Base-by-base conservation (phyloP, 441 rosid species). In the Euphorbia schlechtendalii region DNA sequence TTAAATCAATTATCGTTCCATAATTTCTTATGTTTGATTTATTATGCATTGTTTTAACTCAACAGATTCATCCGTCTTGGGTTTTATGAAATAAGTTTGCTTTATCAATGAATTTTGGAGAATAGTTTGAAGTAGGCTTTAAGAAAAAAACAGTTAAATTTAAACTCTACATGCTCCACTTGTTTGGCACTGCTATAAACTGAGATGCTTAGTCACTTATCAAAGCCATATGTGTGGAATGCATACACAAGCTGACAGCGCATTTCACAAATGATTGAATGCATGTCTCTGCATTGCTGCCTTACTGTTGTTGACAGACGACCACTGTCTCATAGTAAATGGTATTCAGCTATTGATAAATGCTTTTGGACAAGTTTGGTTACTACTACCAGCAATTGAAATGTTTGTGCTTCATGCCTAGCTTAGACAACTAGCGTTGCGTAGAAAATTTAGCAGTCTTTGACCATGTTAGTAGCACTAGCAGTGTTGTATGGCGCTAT, bases 341-440 rank as follows among this genome's bases (percentile, higher is more conserved):
- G 45, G 13, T 9, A 40, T 12, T 59, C 56, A 13, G 66, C 21
- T 57, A 43, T 61, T 58, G 45, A 72, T 58, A 34, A 67, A 20
- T 58, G 38, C 61, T 46, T 68, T 43, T 28, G 30, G 8, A 24
- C 13, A 4, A 8, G 10, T 41, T 40, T 48, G 54, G 28, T 55
- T 51, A 11, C 21, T 41, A 18, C 27, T 53, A 8, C n/a, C n/a
- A 49, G 13, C 46, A 36, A 64, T 52, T 36, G 27, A 21, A 32
- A 10, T 52, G n/a, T 14, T 48, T 18, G 46, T 56, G 18, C 55
- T 66, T 13, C 5, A n/a, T 6, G 30, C 28, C 43, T 34, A 52
- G 20, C 40, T 18, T 28, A 48, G 43, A 32, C 43, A 62, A 62
- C 0, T 10, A 46, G 32, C 7, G 4, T 13, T 18, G 38, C 5